These are phyloP conservation scores for Metschnikowia continentalis DNA, from an alignment of 805 yeast species.

Conservation along the genomic window DNA sequence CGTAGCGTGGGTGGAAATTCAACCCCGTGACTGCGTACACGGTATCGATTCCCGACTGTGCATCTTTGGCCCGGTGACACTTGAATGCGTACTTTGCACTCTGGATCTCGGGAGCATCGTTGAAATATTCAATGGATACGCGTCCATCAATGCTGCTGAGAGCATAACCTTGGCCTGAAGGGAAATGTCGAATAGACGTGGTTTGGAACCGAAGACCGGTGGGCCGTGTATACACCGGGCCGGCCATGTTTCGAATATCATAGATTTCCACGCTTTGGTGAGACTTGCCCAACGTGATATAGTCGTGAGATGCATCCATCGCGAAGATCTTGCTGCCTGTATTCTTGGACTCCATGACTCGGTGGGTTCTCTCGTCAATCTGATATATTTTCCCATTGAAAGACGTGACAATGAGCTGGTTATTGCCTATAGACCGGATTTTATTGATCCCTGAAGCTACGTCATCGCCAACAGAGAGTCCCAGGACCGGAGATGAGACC, in stretches of 20 bases:
- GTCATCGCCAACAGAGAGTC: neutral
- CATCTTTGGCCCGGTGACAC: conserved; percentile 57
- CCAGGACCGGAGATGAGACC: conserved; percentile 7
- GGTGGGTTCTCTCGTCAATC: conserved; percentile 13
- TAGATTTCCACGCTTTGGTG: conserved; percentile 52
- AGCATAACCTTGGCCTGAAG: conserved; percentile 54
- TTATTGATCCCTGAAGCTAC: conserved; percentile 17
- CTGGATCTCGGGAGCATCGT: conserved; percentile 40
- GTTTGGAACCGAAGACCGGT: conserved; percentile 67
- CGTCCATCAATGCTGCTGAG: conserved; percentile 78
- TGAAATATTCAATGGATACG: conserved; percentile 67
- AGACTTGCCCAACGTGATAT: conserved; percentile 51
- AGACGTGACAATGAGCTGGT: conserved; percentile 18
- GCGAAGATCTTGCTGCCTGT: conserved; percentile 53
- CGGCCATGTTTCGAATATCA: conserved; percentile 45
- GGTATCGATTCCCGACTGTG: conserved; percentile 31
- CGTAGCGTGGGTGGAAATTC: conserved; percentile 34
- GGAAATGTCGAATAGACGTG: conserved; percentile 51
- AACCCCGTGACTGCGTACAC: conserved; percentile 52
- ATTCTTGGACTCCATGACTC: conserved; percentile 2
- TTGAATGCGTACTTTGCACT: conserved; percentile 66
- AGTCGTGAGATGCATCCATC: conserved; percentile 50
- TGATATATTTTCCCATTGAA: conserved; percentile 9
- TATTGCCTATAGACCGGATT: conserved; percentile 9
- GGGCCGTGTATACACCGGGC: conserved; percentile 51